phyloP scores from a whole-genome alignment of 139 green algal genomes.

The Chloropicon primus region DNA sequence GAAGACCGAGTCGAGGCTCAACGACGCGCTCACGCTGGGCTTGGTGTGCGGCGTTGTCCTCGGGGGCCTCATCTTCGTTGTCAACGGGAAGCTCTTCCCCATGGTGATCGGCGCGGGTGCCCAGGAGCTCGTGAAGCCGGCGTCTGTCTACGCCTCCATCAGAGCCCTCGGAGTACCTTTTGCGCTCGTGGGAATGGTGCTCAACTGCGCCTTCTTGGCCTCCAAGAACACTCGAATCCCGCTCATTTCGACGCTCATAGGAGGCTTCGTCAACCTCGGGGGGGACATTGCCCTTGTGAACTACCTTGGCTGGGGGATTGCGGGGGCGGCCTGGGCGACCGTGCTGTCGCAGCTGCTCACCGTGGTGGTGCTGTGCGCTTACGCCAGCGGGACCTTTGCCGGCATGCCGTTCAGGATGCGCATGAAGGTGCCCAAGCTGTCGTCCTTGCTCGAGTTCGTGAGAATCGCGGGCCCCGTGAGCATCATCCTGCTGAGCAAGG shows the following conservation, averaged over 20 bases:
- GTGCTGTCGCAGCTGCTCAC: neutral
- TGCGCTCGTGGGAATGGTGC: constrained; percentile 4
- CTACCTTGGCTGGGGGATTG: constrained; percentile 9
- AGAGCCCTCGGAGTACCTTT: neutral
- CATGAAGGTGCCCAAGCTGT: neutral
- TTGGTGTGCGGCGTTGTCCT: neutral
- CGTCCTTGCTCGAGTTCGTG: neutral
- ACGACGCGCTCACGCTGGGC: constrained; percentile 8
- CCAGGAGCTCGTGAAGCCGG: constrained; percentile 7
- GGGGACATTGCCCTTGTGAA: constrained; percentile 11
- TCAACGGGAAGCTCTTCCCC: neutral
- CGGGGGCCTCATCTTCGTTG: neutral
- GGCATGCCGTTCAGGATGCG: neutral
- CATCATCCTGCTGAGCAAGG: constrained; percentile 13
- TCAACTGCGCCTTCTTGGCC: constrained; percentile 17
- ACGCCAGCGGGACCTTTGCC: neutral
- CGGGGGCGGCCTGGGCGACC: constrained; percentile 14
- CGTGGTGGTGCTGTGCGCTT: neutral
- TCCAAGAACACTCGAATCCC: constrained; percentile 9
- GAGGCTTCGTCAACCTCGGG: constrained; percentile 12
- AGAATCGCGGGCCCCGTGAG: constrained; percentile 12
- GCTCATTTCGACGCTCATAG: neutral
- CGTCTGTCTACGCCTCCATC: constrained; percentile 6
- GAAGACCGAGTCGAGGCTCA: constrained; percentile 1
- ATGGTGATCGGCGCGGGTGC: neutral